Evolutionary conservation across 257 asterid genomes (phyloP), one percentile per base, ranked within the genome.

Genomic region (Penstemon eatonii): DNA sequence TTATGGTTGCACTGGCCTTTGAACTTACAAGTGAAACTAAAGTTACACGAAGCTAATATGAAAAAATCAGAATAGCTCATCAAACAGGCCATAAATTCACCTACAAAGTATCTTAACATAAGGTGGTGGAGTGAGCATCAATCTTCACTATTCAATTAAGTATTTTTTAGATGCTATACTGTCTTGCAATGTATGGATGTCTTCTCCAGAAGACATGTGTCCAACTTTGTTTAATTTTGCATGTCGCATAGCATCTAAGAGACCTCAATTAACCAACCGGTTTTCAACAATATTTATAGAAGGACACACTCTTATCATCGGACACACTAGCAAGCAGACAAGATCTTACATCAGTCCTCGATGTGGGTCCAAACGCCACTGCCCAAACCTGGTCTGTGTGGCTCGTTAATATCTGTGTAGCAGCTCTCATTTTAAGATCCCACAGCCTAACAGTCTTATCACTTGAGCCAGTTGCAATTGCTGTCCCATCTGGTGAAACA

Each of bases 361-460:
- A 73, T 0, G 97, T 79, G 2, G 95, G 98, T 13, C 96, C 96
- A 64, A 94, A 94, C 33, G 95, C 96, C 58, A 91, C 98, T 0
- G 89, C 82, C 99, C 99, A 94, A 19, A 91, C 99, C 83, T 89
- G 96, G 74, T 91, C 98, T 0, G 82, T 69, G 70, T 94, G 99
- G 69, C 86, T 83, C 15, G 92, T 89, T 55, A 94, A 53, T 50
- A 86, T 89, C 83, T 94, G 99, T 2, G 93, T 76, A 19, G 97
- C 95, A 0, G 92, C 91, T 69, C 98, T 87, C 97, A 89, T 94
- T 69, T 91, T 94, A 43, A 94, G 88, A 79, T 94, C 99, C 99
- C 96, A 91, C 44, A 91, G 71, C 78, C 96, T 76, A 0, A 94
- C 92, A 5, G 93, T 87, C 75, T 81, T 83, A 71, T 94, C 99